Evolutionary conservation across 1,284 basidiomycete species (phyloP).

Genomic region (Afroboletus lepidellus): DNA sequence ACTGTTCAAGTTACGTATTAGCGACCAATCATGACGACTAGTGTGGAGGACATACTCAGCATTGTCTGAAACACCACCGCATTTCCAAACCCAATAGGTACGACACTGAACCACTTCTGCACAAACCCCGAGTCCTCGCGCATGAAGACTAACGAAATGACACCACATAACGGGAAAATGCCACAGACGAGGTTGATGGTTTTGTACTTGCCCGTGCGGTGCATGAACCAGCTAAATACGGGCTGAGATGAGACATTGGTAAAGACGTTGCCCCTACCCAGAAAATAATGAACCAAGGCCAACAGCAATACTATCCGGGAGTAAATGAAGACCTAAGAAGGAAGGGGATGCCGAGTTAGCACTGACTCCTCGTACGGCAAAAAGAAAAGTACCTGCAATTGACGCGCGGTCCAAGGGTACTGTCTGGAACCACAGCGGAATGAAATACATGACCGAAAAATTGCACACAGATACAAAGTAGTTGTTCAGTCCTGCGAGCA

Average conservation of each 20-base stretch:
- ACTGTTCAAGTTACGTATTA: conserved; percentile 12
- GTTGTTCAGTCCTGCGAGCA: conserved; percentile 52
- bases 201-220: conserved; percentile 24
- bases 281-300: conserved; percentile 21
- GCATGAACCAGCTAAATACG: conserved; percentile 17
- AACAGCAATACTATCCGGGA: conserved; percentile 22
- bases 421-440: conserved; percentile 84
- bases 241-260: not conserved
- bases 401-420: conserved; percentile 70
- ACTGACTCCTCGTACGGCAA: not conserved
- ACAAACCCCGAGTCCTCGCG: conserved; percentile 25
- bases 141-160: conserved; percentile 19
- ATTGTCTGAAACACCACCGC: conserved; percentile 23
- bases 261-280: conserved; percentile 2
- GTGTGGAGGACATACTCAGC: conserved; percentile 15
- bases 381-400: conserved; percentile 43
- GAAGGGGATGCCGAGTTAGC: not conserved
- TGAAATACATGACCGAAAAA: conserved; percentile 73
- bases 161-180: conserved; percentile 13
- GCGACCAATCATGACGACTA: not conserved
- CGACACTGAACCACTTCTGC: conserved; percentile 21
- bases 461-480: conserved; percentile 48
- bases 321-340: conserved; percentile 16
- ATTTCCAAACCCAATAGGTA: conserved; percentile 24
- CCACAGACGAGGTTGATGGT: not conserved